Conservation (phyloP, 2,329 filamentous ascomycete species). For the Colletotrichum somersetense region DNA sequence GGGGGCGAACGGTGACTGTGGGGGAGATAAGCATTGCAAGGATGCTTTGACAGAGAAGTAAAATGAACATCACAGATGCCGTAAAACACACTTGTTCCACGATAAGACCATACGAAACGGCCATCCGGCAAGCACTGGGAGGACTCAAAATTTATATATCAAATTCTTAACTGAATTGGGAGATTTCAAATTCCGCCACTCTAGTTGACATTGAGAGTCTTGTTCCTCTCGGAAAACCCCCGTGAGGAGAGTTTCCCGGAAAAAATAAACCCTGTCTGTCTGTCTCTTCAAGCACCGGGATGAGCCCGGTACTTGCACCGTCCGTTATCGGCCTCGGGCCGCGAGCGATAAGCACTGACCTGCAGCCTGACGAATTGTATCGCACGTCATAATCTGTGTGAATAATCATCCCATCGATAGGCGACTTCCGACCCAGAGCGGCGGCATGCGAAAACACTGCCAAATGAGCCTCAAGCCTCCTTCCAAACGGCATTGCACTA, state of each 20-base stretch:
- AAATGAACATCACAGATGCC: background rate
- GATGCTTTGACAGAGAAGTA: background rate
- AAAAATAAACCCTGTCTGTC: constrained; percentile 1
- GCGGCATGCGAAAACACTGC: background rate
- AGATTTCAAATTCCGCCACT: background rate
- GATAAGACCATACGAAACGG: background rate
- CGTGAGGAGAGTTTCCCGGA: constrained; percentile 5
- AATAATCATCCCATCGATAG: constrained; percentile 26
- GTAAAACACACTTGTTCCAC: background rate
- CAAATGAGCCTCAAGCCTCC: background rate
- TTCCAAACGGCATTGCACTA: background rate
- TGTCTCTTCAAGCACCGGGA: constrained; percentile 22
- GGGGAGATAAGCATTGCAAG: constrained; percentile 39
- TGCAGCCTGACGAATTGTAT: constrained; percentile 20
- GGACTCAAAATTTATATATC: no score
- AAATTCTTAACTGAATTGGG: background rate
- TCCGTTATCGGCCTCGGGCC: constrained; percentile 26
- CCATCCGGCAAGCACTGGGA: background rate
- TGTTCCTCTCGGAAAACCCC: background rate
- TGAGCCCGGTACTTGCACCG: constrained; percentile 29
- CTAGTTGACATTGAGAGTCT: background rate
- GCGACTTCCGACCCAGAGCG: constrained; percentile 25
- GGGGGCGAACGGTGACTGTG: constrained; percentile 14
- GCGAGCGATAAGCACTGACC: constrained; percentile 28
- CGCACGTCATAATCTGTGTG: constrained; percentile 28